Evolutionary conservation across 1,284 basidiomycete species (phyloP).

Genomic region (Melampsora abietis-canadensis): DNA sequence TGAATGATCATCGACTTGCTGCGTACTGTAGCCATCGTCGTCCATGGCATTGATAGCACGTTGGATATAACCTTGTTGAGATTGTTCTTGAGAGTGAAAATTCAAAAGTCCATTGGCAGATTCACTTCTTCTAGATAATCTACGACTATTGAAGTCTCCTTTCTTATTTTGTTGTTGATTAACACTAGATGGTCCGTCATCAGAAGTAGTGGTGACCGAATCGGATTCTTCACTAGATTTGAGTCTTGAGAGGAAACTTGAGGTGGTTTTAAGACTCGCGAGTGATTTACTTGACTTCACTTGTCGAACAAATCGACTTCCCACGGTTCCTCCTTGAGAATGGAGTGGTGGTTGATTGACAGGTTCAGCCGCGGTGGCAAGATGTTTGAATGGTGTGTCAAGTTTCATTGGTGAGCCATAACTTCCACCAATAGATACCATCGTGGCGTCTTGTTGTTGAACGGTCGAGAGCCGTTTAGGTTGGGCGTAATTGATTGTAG

Average conservation of each 20-base stretch:
- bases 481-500: conserved; percentile 40
- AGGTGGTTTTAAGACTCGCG: conserved; percentile 32
- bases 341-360: not conserved
- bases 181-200: not conserved
- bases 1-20: too few relatives aligned
- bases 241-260: conserved; percentile 21
- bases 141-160: not conserved
- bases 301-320: conserved; percentile 12
- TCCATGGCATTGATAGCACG: too few relatives aligned
- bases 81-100: conserved; percentile 7
- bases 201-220: not conserved
- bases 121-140: conserved; percentile 33
- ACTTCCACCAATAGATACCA: conserved; percentile 19
- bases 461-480: conserved; percentile 19
- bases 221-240: conserved; percentile 24
- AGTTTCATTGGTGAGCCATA: conserved; percentile 44
- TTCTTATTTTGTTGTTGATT: not conserved
- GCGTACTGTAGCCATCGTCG: too few relatives aligned
- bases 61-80: conserved; percentile 1
- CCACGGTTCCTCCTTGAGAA: not conserved
- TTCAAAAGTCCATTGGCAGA: conserved; percentile 27
- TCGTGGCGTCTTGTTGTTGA: conserved; percentile 26
- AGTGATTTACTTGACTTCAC: conserved; percentile 39
- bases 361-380: not conserved
- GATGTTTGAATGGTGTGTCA: conserved; percentile 42